Evolutionary conservation across 768 basidiomycete species (phyloP).

Genomic region (Termitomyces sp.): DNA sequence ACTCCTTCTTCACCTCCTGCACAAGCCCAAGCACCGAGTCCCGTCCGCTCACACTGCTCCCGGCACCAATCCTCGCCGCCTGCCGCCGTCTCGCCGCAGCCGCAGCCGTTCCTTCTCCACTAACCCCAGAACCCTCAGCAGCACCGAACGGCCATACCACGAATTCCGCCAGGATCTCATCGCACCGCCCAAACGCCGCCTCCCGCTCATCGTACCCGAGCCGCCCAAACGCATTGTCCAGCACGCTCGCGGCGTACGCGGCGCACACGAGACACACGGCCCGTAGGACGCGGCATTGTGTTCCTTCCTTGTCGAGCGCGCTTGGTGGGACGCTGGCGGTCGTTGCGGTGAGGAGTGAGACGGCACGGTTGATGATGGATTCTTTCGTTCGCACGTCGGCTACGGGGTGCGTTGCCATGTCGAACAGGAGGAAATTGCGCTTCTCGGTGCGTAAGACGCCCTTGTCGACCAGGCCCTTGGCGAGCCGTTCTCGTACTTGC

Average conservation of each 20-base stretch:
- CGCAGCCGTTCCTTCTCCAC: conserved; percentile 18
- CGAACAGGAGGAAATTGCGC: conserved; percentile 96
- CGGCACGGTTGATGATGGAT: conserved; percentile 68
- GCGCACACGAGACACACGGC: conserved; percentile 86
- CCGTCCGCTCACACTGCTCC: conserved; percentile 42
- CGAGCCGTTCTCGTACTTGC: conserved; percentile 95
- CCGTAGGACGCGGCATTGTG: conserved; percentile 74
- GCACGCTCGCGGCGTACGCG: conserved; percentile 90
- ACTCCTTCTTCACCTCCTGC: conserved; percentile 69
- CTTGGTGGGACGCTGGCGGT: conserved; percentile 74
- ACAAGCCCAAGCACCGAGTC: conserved; percentile 73
- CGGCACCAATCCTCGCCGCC: conserved; percentile 38
- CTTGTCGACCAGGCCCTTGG: conserved; percentile 97
- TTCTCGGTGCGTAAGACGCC: conserved; percentile 99
- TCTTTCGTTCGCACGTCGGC: conserved; percentile 92
- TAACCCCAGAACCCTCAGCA: conserved; percentile 10
- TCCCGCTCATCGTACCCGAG: conserved; percentile 92
- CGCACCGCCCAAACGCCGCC: conserved; percentile 87
- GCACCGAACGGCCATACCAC: conserved; percentile 82
- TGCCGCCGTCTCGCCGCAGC: conserved; percentile 31
- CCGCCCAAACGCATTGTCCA: conserved; percentile 90
- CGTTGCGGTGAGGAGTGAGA: conserved; percentile 74
- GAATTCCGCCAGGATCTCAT: conserved; percentile 93
- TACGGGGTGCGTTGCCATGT: conserved; percentile 99
- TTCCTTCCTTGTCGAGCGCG: conserved; percentile 73